Percentiles rank a stretch among this genome's conserved stretches.
phyloP scores from a whole-genome alignment of 306 rosid genomes.

The Gastrolobium bilobum region DNA sequence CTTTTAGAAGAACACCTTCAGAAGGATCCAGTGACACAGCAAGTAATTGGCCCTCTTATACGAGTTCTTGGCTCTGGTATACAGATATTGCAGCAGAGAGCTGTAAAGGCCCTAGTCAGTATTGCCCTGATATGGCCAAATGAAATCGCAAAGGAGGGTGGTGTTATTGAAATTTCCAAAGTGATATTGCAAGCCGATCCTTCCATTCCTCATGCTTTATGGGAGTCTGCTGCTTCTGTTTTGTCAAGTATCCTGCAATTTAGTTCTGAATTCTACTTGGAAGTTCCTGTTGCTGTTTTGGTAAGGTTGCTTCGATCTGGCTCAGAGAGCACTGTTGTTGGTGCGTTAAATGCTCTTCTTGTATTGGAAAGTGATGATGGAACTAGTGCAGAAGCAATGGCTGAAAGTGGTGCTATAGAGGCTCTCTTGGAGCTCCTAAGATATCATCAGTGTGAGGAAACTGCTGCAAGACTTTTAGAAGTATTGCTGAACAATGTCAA shows the following conservation, averaged over 20 bases:
- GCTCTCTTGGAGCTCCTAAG: slow-evolving; percentile 95
- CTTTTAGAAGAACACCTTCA: slow-evolving; percentile 96
- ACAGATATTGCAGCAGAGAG: slow-evolving; percentile 97
- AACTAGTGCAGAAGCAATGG: slow-evolving; percentile 98
- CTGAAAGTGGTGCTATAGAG: slow-evolving; percentile 98
- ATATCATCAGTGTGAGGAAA: slow-evolving; percentile 95
- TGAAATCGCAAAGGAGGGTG: slow-evolving; percentile 97
- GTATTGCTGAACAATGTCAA: slow-evolving; percentile 90
- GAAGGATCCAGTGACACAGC: slow-evolving; percentile 89
- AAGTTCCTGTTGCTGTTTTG: slow-evolving; percentile 96
- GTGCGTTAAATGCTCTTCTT: slow-evolving; percentile 96
- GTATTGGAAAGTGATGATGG: slow-evolving; percentile 96
- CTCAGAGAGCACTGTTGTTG: slow-evolving; percentile 80
- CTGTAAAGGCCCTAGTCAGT: slow-evolving; percentile 95
- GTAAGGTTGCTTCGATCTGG: slow-evolving; percentile 98
- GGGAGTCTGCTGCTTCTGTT: slow-evolving; percentile 99
- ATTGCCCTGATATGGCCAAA: slow-evolving; percentile 94
- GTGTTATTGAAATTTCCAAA: slow-evolving; percentile 87
- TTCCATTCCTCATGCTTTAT: slow-evolving; percentile 93
- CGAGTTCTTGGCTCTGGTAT: slow-evolving; percentile 93
- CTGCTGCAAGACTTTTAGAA: slow-evolving; percentile 95
- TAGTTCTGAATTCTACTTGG: slow-evolving; percentile 95
- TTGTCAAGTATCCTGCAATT: slow-evolving; percentile 91
- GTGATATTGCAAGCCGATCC: slow-evolving; percentile 95
- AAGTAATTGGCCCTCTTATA: slow-evolving; percentile 90